Conservation (phyloP, 2,329 filamentous ascomycete genomes). For the Cytospora piceae region DNA sequence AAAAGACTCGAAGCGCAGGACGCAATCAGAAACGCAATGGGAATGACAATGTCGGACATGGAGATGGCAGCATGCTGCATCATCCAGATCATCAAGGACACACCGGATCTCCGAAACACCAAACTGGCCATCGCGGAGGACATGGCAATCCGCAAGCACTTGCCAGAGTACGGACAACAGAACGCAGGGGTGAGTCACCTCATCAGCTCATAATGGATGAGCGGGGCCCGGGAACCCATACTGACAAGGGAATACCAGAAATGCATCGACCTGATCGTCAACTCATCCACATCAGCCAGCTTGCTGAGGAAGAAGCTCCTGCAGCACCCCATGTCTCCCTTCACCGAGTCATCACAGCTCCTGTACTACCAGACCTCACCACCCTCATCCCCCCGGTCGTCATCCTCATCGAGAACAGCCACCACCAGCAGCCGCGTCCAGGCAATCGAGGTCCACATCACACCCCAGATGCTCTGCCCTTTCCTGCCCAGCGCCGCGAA, state of each 20-base stretch:
- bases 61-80: slow-evolving; percentile 28
- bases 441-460: slow-evolving; percentile 29
- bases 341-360: slow-evolving; percentile 22
- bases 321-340: slow-evolving; percentile 28
- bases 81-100: slow-evolving; percentile 31
- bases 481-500: slow-evolving; percentile 27
- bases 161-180: slow-evolving; percentile 21
- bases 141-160: slow-evolving; percentile 27
- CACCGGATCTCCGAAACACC: slow-evolving; percentile 27
- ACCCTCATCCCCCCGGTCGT: slow-evolving; percentile 4
- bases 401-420: slow-evolving; percentile 6
- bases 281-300: slow-evolving; percentile 28
- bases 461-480: slow-evolving; percentile 30
- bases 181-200: slow-evolving; percentile 22
- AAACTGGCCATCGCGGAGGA: slow-evolving; percentile 27
- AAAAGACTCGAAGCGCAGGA: slow-evolving; percentile 12
- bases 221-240: not conserved
- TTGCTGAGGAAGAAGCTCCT: slow-evolving; percentile 29
- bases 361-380: slow-evolving; percentile 30
- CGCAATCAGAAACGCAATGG: slow-evolving; percentile 18
- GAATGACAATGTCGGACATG: slow-evolving; percentile 22
- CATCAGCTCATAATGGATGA: not conserved
- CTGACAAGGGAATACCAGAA: slow-evolving; percentile 19
- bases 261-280: slow-evolving; percentile 28
- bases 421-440: slow-evolving; percentile 4